Evolutionary conservation across 2,329 filamentous ascomycete species (phyloP), one percentile per base, ranked within the genome.

Genomic region (Diaporthe sp.): DNA sequence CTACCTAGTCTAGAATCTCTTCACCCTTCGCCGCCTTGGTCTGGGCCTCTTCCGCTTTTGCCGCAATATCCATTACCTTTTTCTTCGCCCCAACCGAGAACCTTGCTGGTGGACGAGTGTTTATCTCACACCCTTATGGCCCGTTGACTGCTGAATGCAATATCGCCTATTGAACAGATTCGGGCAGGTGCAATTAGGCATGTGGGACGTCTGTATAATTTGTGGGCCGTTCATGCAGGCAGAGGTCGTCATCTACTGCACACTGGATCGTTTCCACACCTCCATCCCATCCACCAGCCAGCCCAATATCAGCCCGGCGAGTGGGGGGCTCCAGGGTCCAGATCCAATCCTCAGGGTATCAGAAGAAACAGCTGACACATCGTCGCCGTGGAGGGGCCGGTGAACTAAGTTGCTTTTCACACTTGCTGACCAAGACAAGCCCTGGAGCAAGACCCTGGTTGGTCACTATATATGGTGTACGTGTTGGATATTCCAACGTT

Each of bases 181-280:
- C 15, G 47, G 65, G 65, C 65, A 68, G 65, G 47, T 68, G 47
- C n/a, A 68, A 68, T 68, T 68, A 53, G 47, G 65, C 47, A 68
- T 68, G 65, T 68, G 65, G 65, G 65, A 53, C 65, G 31, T 53
- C 49, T 68, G 47, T 68, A 68, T 53, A 28, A 53, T 68, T 28
- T 68, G 65, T 68, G 65, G 65, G 44, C 44, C 65, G 31, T 39
- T 68, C 65, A 68, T 68, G 65, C 65, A 68, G 47, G 49, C 28
- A 25, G 34, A 37, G 65, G 65, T 68, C 65, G 47, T 68, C 65
- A 68, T 68, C 44, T 8, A 47, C 65, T 39, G 28, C 44, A 53
- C 31, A 25, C 49, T 68, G 47, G 44, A 42, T 39, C 65, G 34
- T 51, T 53, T 68, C 65, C 65, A 68, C 47, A 53, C 65, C 65